Evolutionary conservation across 441 rosid species (phyloP).

Genomic region (Dalechampia spathulata): DNA sequence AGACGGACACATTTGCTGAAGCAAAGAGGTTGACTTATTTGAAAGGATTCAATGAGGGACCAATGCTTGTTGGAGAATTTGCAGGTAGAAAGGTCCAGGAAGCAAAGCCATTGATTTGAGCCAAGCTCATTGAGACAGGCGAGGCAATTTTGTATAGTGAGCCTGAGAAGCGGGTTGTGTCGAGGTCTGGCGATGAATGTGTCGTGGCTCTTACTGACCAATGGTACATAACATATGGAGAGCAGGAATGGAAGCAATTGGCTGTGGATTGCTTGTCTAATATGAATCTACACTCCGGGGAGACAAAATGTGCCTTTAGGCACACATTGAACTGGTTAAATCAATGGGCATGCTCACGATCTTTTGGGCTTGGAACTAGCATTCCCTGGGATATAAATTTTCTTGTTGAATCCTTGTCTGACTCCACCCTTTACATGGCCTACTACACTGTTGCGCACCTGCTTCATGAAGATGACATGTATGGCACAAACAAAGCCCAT

Average conservation of each 20-base stretch:
- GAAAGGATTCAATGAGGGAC: slow-evolving; percentile 85
- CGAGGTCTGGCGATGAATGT: slow-evolving; percentile 97
- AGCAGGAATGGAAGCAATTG: slow-evolving; percentile 65
- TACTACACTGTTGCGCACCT: slow-evolving; percentile 83
- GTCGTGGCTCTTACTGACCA: slow-evolving; percentile 98
- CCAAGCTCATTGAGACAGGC: slow-evolving; percentile 61
- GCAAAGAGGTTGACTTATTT: slow-evolving; percentile 82
- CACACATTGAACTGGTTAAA: slow-evolving; percentile 91
- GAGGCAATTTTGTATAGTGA: slow-evolving; percentile 78
- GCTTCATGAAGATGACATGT: slow-evolving; percentile 75
- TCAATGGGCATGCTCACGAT: slow-evolving; percentile 98
- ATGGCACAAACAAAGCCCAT: slow-evolving; percentile 39
- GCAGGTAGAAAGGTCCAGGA: slow-evolving; percentile 77
- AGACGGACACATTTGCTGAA: slow-evolving; percentile 80
- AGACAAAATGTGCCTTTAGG: slow-evolving; percentile 80
- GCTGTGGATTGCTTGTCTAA: slow-evolving; percentile 74
- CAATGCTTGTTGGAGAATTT: slow-evolving; percentile 68
- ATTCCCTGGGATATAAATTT: slow-evolving; percentile 94
- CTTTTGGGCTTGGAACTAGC: slow-evolving; percentile 92
- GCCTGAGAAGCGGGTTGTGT: slow-evolving; percentile 89
- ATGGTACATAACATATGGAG: slow-evolving; percentile 94
- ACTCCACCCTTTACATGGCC: slow-evolving; percentile 92
- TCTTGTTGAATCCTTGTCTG: slow-evolving; percentile 89
- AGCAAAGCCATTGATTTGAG: slow-evolving; percentile 63
- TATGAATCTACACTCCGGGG: slow-evolving; percentile 79